Evolutionary conservation across 805 yeast species (phyloP).

Genomic region (Candida argentea): DNA sequence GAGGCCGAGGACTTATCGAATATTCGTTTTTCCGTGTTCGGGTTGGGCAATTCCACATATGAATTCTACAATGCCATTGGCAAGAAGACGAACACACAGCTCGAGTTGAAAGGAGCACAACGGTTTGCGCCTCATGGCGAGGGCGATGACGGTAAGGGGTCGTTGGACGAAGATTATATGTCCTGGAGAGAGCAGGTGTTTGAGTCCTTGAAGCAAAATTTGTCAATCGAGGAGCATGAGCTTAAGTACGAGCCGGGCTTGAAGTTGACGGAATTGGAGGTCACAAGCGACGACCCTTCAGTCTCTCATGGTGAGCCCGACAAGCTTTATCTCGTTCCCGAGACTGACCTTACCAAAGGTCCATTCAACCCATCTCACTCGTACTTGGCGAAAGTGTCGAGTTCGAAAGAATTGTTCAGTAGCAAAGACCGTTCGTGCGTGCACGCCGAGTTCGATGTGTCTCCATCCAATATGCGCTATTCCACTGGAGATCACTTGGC

Average conservation of each 20-base stretch:
- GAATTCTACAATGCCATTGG: conserved; percentile 86
- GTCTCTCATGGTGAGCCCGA: conserved; percentile 74
- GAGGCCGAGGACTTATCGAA: conserved; percentile 44
- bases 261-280: conserved; percentile 28
- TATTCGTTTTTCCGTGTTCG: conserved; percentile 68
- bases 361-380: conserved; percentile 83
- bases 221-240: conserved; percentile 72
- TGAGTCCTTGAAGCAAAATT: conserved; percentile 50
- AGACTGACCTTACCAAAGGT: conserved; percentile 38
- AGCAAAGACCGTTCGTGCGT: conserved; percentile 64
- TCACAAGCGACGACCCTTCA: conserved; percentile 19
- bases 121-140: conserved; percentile 70
- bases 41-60: conserved; percentile 90
- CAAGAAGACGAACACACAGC: conserved; percentile 42
- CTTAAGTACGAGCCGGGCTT: conserved; percentile 66
- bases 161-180: conserved; percentile 90
- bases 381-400: conserved; percentile 56
- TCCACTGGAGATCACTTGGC: conserved; percentile 96
- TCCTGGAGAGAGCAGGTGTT: conserved; percentile 83
- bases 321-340: conserved; percentile 25
- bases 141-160: conserved; percentile 93
- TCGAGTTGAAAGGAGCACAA: conserved; percentile 58
- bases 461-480: conserved; percentile 66
- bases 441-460: conserved; percentile 81
- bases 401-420: conserved; percentile 62